Percentiles rank a stretch among this genome's conserved stretches.
These are phyloP conservation scores for Cylindricascospora bacillispora DNA, from an alignment of 1,139 yeast genomes.

Conservation along the genomic window DNA sequence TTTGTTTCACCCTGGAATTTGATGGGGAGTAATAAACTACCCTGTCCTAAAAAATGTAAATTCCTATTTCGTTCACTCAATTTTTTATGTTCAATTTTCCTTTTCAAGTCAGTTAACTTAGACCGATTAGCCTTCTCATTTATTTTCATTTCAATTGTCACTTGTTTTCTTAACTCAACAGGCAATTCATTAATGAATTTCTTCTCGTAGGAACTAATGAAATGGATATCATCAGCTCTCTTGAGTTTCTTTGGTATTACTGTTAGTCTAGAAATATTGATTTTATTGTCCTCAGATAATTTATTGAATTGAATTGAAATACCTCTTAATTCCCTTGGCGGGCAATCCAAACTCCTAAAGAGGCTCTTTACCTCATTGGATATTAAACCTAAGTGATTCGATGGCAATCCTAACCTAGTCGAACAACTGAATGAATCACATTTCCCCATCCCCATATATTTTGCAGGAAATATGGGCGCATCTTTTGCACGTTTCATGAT, in stretches of 20 bases:
- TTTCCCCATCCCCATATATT: constrained; percentile 71
- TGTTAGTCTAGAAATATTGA: constrained; percentile 7
- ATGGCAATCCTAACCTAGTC: constrained; percentile 47
- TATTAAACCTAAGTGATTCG: constrained; percentile 50
- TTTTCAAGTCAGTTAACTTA: constrained; percentile 10
- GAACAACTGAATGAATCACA: constrained; percentile 57
- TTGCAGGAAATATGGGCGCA: constrained; percentile 66
- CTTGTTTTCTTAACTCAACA: constrained; percentile 20
- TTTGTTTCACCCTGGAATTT: constrained; percentile 29
- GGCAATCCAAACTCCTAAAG: constrained; percentile 43
- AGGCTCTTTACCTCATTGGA: constrained; percentile 49
- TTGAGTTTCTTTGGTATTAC: constrained; percentile 3
- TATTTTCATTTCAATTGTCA: constrained; percentile 22
- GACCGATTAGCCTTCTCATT: constrained; percentile 27
- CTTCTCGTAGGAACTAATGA: constrained; percentile 11
- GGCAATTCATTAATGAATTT: constrained; percentile 20
- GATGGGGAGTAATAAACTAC: constrained; percentile 23
- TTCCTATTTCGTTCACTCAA: constrained; percentile 19
- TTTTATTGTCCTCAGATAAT: constrained; percentile 24
- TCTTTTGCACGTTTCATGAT: constrained; percentile 48
- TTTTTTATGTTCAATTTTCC: constrained; percentile 20
- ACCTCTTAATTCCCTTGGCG: constrained; percentile 65
- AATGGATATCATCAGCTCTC: constrained; percentile 3
- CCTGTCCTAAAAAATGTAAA: constrained; percentile 16
- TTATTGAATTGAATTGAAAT: constrained; percentile 56